Percentiles rank a stretch among this genome's conserved stretches.
Conservation (phyloP, 352 stramenopile genomes). For the Peronosclerospora sorghi region DNA sequence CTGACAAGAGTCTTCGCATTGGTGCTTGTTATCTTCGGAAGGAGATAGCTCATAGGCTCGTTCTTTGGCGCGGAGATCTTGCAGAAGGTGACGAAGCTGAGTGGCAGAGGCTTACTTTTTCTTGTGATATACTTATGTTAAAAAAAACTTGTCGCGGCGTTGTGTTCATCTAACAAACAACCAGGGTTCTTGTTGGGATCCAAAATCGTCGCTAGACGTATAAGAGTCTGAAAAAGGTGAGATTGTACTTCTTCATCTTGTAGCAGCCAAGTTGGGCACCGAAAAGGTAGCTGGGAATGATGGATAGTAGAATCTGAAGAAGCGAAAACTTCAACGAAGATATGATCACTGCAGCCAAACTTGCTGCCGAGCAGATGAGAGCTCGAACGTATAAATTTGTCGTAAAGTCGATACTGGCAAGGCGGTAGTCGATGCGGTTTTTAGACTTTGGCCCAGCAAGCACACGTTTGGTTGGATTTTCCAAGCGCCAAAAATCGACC, state of each 20-base stretch:
- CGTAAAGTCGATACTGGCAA: background rate
- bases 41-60: too few relatives aligned
- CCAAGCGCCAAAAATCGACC: background rate
- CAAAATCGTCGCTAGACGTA: background rate
- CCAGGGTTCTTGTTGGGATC: background rate
- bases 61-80: too few relatives aligned
- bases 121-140: background rate
- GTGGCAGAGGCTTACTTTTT: background rate
- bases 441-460: background rate
- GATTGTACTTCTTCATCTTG: background rate
- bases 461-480: background rate
- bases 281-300: background rate
- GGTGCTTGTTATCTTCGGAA: too few relatives aligned
- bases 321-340: background rate
- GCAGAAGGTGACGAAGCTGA: too few relatives aligned
- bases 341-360: slow-evolving; percentile 1
- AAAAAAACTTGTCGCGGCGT: slow-evolving; percentile 30
- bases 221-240: background rate
- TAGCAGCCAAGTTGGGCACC: slow-evolving; percentile 1
- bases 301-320: background rate
- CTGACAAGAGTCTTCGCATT: too few relatives aligned
- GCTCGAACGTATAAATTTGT: background rate
- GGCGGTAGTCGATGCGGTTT: slow-evolving; percentile 3
- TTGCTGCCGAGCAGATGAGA: background rate
- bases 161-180: slow-evolving; percentile 3